A percentile compares a stretch with the other conserved stretches of the same genome.
Conservation (phyloP, 2,329 filamentous ascomycete genomes). For the Phyllosticta capitalensis region DNA sequence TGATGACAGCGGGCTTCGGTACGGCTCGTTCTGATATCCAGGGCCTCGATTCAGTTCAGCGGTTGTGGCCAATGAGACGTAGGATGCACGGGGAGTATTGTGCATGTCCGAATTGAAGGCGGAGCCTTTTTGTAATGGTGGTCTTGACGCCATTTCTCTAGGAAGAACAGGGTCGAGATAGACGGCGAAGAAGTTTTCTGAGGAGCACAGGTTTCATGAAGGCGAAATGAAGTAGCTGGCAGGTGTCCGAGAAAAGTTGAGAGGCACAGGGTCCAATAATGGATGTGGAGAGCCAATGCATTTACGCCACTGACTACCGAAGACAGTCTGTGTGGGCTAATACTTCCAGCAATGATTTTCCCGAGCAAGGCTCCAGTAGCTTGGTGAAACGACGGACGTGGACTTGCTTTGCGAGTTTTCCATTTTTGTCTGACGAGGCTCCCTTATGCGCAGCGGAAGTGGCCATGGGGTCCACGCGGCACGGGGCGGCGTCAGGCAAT, state of each 20-base stretch:
- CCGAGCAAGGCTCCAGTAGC: background rate
- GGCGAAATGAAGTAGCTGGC: background rate
- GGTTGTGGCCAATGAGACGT: background rate
- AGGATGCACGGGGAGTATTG: conserved; percentile 4
- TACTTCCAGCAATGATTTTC: background rate
- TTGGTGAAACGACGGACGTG: background rate
- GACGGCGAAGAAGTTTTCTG: background rate
- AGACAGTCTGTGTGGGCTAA: background rate
- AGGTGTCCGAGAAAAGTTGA: background rate
- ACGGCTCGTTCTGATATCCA: background rate
- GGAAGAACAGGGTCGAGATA: background rate
- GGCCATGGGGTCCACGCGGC: background rate
- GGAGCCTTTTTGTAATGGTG: background rate
- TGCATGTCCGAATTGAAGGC: background rate
- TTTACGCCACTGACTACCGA: background rate
- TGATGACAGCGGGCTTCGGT: background rate
- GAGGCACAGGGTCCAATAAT: background rate
- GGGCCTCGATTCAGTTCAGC: background rate
- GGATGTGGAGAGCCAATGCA: background rate
- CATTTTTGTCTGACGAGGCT: background rate
- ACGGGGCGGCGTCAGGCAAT: background rate
- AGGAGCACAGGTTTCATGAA: background rate
- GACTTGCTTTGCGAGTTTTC: background rate
- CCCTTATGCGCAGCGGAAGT: background rate
- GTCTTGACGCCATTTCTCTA: background rate